phyloP scores from a whole-genome alignment of 129 eudicot genomes.

The Tanacetum coccineum region DNA sequence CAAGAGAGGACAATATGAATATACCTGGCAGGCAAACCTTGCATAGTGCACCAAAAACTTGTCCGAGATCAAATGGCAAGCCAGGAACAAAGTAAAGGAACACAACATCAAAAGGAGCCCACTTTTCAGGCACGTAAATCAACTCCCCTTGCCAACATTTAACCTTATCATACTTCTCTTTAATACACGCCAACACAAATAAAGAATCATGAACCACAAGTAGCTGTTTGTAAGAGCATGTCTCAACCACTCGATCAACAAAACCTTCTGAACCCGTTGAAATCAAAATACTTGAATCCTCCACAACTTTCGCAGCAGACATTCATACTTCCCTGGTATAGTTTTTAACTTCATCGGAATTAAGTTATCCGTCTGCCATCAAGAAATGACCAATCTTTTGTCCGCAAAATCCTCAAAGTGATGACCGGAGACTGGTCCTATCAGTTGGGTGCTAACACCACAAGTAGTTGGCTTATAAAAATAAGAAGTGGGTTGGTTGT shows the following conservation, averaged over 20 bases:
- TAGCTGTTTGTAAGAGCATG: constrained; percentile 49
- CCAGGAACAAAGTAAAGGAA: constrained; percentile 26
- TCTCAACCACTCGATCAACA: constrained; percentile 56
- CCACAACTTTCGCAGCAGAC: constrained; percentile 49
- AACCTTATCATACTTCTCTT: constrained; percentile 65
- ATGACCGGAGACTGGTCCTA: constrained; percentile 46
- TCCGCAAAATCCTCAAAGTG: constrained; percentile 60
- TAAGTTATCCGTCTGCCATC: constrained; percentile 43
- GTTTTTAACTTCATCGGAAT: constrained; percentile 37
- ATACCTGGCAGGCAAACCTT: constrained; percentile 26
- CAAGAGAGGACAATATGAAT: too few species aligned
- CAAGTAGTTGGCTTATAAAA: constrained; percentile 20
- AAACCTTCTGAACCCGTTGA: constrained; percentile 75
- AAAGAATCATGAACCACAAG: constrained; percentile 84
- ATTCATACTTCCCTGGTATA: constrained; percentile 47
- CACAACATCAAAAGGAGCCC: too few species aligned
- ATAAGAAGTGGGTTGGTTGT: constrained; percentile 25
- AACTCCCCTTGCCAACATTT: constrained; percentile 87
- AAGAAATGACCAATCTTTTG: constrained; percentile 94
- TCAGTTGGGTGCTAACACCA: constrained; percentile 41
- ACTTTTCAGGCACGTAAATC: constrained; percentile 27
- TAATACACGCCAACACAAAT: constrained; percentile 61
- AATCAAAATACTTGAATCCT: constrained; percentile 55
- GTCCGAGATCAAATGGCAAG: constrained; percentile 58
- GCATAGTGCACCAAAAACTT: constrained; percentile 57